phyloP scores from a whole-genome alignment of 306 rosid species.

The Pyrus communis region DNA sequence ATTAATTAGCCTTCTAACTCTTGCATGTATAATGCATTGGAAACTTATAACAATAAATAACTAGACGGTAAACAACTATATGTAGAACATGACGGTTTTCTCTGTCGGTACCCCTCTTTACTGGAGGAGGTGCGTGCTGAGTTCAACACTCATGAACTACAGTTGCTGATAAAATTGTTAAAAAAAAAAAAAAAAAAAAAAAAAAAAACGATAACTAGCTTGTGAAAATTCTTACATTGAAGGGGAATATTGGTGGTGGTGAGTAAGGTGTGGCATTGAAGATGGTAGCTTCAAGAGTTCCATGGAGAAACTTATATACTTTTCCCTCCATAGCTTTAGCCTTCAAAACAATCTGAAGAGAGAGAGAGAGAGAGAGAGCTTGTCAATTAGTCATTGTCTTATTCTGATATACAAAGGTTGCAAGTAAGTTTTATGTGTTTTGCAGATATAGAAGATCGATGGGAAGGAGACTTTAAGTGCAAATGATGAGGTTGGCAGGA shows the following conservation, averaged over 20 bases:
- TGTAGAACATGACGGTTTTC: too few relatives aligned
- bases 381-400: neutral
- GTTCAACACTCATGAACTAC: too few relatives aligned
- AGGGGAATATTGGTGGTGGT: constrained; percentile 49
- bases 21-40: too few relatives aligned
- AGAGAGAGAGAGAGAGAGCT: neutral
- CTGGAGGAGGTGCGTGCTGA: too few relatives aligned
- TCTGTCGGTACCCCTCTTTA: too few relatives aligned
- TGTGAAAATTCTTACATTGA: constrained; percentile 43
- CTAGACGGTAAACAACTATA: too few relatives aligned
- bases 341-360: neutral
- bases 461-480: constrained; percentile 40
- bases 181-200: too few relatives aligned
- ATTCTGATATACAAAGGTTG: too few relatives aligned
- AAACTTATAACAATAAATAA: too few relatives aligned
- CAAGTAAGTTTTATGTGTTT: neutral
- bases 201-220: neutral
- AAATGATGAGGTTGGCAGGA: constrained; percentile 30
- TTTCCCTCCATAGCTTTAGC: constrained; percentile 41
- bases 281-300: constrained; percentile 87
- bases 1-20: too few relatives aligned
- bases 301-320: constrained; percentile 51
- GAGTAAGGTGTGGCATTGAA: constrained; percentile 72
- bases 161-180: too few relatives aligned
- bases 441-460: constrained; percentile 14